Evolutionary conservation across 2,329 filamentous ascomycete species (phyloP).

Genomic region (Chalaropsis ovoidea): DNA sequence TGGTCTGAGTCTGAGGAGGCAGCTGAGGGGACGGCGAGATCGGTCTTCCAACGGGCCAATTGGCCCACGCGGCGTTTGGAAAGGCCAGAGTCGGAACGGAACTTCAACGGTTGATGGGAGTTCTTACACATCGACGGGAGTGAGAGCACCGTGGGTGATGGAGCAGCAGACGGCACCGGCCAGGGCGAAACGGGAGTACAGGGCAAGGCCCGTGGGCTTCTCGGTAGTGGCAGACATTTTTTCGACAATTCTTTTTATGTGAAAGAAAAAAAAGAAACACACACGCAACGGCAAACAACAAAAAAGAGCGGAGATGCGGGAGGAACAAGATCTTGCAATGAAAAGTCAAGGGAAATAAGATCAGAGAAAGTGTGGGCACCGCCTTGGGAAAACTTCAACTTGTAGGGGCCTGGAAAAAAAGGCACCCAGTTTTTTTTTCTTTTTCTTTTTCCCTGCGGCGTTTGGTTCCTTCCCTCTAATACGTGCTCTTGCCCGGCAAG

Average conservation of each 20-base stretch:
- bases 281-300: slow-evolving; percentile 22
- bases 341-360: slow-evolving; percentile 23
- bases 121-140: slow-evolving; percentile 96
- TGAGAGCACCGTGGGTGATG: slow-evolving; percentile 91
- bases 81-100: neutral
- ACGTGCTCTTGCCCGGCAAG: neutral
- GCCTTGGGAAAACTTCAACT: slow-evolving; percentile 10
- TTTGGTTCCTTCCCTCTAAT: slow-evolving; percentile 3
- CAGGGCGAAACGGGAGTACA: slow-evolving; percentile 95
- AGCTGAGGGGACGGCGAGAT: neutral
- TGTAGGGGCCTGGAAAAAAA: slow-evolving; percentile 20
- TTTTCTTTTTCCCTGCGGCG: neutral
- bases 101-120: slow-evolving; percentile 31
- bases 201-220: slow-evolving; percentile 46
- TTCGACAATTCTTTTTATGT: slow-evolving; percentile 30
- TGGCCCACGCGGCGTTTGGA: neutral
- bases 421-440: slow-evolving; percentile 17
- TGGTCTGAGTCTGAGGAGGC: neutral
- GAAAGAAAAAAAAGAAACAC: slow-evolving; percentile 25
- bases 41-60: neutral
- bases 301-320: slow-evolving; percentile 26
- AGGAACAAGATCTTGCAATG: slow-evolving; percentile 30
- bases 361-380: slow-evolving; percentile 21
- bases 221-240: slow-evolving; percentile 38
- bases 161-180: slow-evolving; percentile 97